These are phyloP conservation scores for Cadophora sp. DNA, from an alignment of 2,329 filamentous ascomycete genomes.

Conservation along the genomic window DNA sequence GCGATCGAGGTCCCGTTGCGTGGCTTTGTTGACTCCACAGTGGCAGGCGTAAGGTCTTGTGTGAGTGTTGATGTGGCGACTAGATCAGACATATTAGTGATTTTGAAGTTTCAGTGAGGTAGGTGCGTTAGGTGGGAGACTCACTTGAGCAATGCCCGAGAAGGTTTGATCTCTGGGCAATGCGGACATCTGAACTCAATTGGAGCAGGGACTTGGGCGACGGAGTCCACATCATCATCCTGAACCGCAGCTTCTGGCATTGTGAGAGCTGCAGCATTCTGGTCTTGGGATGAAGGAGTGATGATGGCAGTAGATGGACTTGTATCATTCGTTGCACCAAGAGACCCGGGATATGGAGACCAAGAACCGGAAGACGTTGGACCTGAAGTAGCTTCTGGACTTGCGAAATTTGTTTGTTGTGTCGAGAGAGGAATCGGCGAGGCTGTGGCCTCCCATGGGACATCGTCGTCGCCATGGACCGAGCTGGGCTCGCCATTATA, in stretches of 20 bases:
- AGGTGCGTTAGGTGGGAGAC: background rate
- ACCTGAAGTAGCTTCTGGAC: conserved; percentile 5
- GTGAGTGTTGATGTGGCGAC: conserved; percentile 29
- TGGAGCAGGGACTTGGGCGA: background rate
- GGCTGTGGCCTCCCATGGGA: conserved; percentile 24
- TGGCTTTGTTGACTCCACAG: conserved; percentile 24
- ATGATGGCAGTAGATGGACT: conserved; percentile 16
- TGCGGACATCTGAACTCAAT: conserved; percentile 23
- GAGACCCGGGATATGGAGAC: conserved; percentile 9
- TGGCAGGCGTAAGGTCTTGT: conserved; percentile 26
- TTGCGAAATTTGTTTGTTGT: conserved; percentile 17
- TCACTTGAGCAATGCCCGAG: conserved; percentile 26
- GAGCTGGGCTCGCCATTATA: conserved; percentile 29
- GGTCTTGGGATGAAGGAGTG: conserved; percentile 19
- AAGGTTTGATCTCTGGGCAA: conserved; percentile 19
- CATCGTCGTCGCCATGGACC: conserved; percentile 21
- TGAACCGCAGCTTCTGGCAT: conserved; percentile 6
- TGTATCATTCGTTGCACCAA: background rate
- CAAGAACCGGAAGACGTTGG: background rate
- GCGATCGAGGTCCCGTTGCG: conserved; percentile 27
- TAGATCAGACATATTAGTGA: conserved; percentile 6
- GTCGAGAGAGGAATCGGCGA: conserved; percentile 22
- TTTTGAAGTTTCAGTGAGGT: background rate
- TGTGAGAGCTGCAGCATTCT: conserved; percentile 12
- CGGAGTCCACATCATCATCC: background rate